Conservation (phyloP, 2,329 filamentous ascomycete species). For the Taxawa tesnikishii region DNA sequence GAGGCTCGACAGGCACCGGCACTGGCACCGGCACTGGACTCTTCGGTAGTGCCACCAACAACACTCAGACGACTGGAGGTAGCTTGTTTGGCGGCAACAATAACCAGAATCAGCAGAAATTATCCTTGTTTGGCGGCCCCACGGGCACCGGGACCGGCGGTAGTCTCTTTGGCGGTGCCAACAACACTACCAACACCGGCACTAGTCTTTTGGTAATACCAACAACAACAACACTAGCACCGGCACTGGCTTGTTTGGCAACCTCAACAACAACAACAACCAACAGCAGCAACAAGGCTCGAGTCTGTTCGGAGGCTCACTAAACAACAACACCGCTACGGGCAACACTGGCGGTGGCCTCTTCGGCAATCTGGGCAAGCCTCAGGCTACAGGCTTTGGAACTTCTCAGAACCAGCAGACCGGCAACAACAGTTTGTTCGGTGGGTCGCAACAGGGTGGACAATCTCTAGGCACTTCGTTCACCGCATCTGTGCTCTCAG, state of each 20-base stretch:
- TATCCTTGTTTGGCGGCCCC: no score
- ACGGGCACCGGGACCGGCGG: constrained; percentile 18
- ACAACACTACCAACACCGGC: constrained; percentile 15
- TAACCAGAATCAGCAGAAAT: constrained; percentile 13
- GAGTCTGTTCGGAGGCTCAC: constrained; percentile 5
- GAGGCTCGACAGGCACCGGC: constrained; percentile 18
- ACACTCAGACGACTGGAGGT: constrained; percentile 8
- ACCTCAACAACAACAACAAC: constrained; percentile 14
- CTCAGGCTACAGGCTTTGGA: constrained; percentile 10
- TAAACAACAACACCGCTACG: constrained; percentile 1
- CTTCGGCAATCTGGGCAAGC: constrained; percentile 14
- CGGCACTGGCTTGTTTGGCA: constrained; percentile 23
- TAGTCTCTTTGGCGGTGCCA: constrained; percentile 15
- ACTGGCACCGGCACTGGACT: constrained; percentile 23
- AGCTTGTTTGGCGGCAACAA: constrained; percentile 10
- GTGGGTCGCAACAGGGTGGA: constrained; percentile 27
- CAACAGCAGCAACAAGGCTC: constrained; percentile 34
- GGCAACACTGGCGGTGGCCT: constrained; percentile 10
- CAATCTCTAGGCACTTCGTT: constrained; percentile 39
- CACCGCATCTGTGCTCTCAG: constrained; percentile 66
- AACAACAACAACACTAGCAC: constrained; percentile 15
- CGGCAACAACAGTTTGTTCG: constrained; percentile 26
- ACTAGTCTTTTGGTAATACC: constrained; percentile 19
- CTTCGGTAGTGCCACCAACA: constrained; percentile 20
- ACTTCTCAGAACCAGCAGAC: constrained; percentile 26